Conservation (phyloP, 306 rosid species). For the Cyamopsis tetragonoloba region DNA sequence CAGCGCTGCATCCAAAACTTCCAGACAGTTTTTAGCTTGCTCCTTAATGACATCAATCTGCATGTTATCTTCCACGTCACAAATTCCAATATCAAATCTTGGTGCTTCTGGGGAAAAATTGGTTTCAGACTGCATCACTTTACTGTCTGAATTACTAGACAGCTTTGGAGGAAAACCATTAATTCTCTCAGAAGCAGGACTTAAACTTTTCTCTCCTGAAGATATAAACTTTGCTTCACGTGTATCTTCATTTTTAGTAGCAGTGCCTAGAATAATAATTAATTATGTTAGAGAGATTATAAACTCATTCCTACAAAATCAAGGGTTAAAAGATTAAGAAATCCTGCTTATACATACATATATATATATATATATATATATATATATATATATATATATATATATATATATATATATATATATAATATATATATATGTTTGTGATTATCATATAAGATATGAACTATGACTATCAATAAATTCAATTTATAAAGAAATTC, state of each 20-base stretch:
- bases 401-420: too few relatives aligned
- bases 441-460: too few relatives aligned
- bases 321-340: neutral
- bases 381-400: too few relatives aligned
- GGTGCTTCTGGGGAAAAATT: neutral
- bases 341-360: neutral
- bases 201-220: neutral
- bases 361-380: too few relatives aligned
- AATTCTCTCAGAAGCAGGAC: neutral
- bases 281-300: neutral
- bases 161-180: neutral
- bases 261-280: constrained; percentile 3
- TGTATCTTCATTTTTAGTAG: neutral
- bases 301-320: neutral
- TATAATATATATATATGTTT: too few relatives aligned
- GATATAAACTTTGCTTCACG: neutral
- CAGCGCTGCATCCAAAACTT: neutral
- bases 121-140: neutral
- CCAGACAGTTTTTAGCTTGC: neutral
- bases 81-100: neutral
- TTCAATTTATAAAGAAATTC: neutral
- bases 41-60: neutral
- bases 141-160: neutral
- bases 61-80: neutral
- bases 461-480: neutral